Evolutionary conservation across 2,329 filamentous ascomycete genomes (phyloP).

Genomic region (Trichoderma afroharzianum): DNA sequence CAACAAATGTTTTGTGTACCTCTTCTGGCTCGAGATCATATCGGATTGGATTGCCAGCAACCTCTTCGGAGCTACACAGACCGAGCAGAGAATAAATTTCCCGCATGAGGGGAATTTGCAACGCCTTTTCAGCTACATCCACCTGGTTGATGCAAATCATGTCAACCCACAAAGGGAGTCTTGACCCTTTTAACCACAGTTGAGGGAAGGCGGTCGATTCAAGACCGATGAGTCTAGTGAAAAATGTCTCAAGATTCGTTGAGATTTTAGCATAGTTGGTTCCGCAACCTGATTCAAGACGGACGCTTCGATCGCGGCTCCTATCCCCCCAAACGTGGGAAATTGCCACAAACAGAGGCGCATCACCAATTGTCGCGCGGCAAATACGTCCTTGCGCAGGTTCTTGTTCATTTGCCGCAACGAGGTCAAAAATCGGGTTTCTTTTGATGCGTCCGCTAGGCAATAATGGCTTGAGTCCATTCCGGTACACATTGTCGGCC

Average conservation of each 20-base stretch:
- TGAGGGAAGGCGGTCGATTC: not conserved
- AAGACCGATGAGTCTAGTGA: not conserved
- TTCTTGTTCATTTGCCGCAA: not conserved
- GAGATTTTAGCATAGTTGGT: not conserved
- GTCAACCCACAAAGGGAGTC: not conserved
- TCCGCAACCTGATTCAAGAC: not conserved
- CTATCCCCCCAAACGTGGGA: not conserved
- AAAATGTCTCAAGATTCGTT: not conserved
- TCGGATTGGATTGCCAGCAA: not conserved
- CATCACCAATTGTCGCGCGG: not conserved
- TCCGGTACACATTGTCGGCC: not conserved
- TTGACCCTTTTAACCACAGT: not conserved
- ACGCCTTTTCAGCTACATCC: not conserved
- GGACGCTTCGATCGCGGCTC: not conserved
- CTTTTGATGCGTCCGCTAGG: not conserved
- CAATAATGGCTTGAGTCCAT: not conserved
- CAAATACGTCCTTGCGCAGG: not conserved
- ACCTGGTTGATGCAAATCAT: not conserved
- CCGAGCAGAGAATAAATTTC: not conserved
- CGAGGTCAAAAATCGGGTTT: not conserved
- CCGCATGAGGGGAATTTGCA: not conserved
- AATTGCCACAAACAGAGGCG: not conserved
- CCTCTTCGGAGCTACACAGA: not conserved
- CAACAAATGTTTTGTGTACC: not conserved
- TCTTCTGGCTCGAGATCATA: not conserved